A percentile compares a stretch with the other conserved stretches of the same genome.
Conservation (phyloP, 179 eudicot genomes). For the Spinacia oleracea region DNA sequence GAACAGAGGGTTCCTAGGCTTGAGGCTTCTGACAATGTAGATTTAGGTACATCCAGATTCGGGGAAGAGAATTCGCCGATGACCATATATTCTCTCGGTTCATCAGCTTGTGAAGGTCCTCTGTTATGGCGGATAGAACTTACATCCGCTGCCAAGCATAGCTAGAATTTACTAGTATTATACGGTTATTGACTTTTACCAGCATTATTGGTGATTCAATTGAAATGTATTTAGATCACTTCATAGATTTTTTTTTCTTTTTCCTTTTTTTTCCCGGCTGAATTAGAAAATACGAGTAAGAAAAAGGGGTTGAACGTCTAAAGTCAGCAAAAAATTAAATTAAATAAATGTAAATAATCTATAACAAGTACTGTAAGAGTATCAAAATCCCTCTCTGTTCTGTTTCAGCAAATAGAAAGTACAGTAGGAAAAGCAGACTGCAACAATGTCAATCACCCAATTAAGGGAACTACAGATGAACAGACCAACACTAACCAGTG, state of each 20-base stretch:
- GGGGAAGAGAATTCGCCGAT: neutral
- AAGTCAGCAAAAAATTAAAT: neutral
- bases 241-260: too few species aligned
- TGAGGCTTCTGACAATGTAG: conserved; percentile 49
- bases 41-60: conserved; percentile 25
- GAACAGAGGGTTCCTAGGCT: conserved; percentile 37
- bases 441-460: neutral
- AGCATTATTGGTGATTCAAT: neutral
- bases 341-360: neutral
- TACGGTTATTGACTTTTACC: neutral
- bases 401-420: neutral
- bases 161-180: neutral
- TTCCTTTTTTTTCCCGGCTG: neutral
- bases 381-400: neutral
- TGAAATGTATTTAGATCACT: neutral
- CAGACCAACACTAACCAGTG: neutral
- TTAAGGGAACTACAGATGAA: neutral
- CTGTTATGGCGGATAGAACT: neutral
- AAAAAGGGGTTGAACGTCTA: neutral
- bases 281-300: neutral
- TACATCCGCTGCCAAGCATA: neutral
- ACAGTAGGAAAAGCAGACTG: neutral
- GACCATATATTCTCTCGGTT: neutral
- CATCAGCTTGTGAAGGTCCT: neutral
- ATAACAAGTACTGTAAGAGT: neutral